Evolutionary conservation across 176 grass and related monocot genomes (phyloP).

Genomic region (Aechmea fasciata): DNA sequence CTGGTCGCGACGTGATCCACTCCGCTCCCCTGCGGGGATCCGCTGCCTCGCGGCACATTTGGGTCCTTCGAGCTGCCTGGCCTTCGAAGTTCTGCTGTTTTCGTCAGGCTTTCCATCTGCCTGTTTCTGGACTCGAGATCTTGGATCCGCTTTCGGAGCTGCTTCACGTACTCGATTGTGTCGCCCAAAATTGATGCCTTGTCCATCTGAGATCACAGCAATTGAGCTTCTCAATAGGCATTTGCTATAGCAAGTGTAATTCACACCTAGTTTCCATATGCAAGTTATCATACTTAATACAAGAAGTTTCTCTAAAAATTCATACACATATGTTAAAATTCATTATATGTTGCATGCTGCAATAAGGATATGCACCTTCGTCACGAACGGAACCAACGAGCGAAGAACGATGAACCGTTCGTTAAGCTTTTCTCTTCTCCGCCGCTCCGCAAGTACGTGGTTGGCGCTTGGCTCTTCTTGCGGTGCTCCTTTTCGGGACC

Average conservation of each 20-base stretch:
- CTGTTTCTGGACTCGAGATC: constrained; percentile 52
- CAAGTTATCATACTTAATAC: too few species aligned
- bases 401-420: constrained; percentile 71
- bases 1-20: neutral
- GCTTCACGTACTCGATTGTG: constrained; percentile 90
- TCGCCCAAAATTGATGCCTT: constrained; percentile 73
- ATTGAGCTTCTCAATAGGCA: constrained; percentile 1
- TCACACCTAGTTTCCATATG: too few species aligned
- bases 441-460: constrained; percentile 70
- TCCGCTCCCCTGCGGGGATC: neutral
- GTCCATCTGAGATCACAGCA: constrained; percentile 53
- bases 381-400: constrained; percentile 81
- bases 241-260: too few species aligned
- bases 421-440: constrained; percentile 82
- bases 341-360: neutral
- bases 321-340: neutral
- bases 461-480: constrained; percentile 49
- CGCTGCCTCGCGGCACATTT: neutral
- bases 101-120: constrained; percentile 20
- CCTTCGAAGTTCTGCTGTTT: neutral
- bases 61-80: neutral
- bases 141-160: constrained; percentile 48
- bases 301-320: too few species aligned
- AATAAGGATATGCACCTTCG: constrained; percentile 40
- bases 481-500: constrained; percentile 3